phyloP scores from a whole-genome alignment of 768 basidiomycete genomes.

The Agrocybe praecox region DNA sequence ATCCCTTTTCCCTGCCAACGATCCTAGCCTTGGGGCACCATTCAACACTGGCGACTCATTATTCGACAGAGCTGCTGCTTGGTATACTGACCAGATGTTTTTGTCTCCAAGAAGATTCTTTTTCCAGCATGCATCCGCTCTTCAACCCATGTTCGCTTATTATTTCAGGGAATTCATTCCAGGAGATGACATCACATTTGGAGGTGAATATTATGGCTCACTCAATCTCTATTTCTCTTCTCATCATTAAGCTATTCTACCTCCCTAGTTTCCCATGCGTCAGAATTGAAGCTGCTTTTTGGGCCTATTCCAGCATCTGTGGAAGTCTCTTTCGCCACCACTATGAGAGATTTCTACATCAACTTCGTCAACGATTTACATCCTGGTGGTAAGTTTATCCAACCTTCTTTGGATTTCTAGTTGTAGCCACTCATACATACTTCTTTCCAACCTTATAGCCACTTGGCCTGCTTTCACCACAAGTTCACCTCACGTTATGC shows the following conservation, averaged over 20 bases:
- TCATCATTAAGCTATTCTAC: not conserved
- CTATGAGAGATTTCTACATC: conserved; percentile 55
- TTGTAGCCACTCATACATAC: not conserved
- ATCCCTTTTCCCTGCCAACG: conserved; percentile 48
- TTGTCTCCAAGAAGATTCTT: conserved; percentile 52
- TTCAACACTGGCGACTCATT: conserved; percentile 64
- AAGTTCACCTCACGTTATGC: conserved; percentile 40
- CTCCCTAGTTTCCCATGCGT: conserved; percentile 46
- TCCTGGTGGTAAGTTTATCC: conserved; percentile 52
- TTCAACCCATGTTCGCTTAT: conserved; percentile 55
- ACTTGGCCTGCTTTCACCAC: conserved; percentile 48
- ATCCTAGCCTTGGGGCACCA: conserved; percentile 45
- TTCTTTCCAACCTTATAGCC: conserved; percentile 26
- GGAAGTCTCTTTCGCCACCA: conserved; percentile 48
- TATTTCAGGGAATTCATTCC: conserved; percentile 61
- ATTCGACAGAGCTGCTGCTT: conserved; percentile 56
- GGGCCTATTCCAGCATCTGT: conserved; percentile 39
- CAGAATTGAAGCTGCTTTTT: conserved; percentile 51
- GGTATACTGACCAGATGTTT: conserved; percentile 64
- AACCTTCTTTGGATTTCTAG: conserved; percentile 2
- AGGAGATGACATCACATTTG: conserved; percentile 46
- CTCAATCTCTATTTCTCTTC: not conserved
- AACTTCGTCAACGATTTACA: conserved; percentile 57
- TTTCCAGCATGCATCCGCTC: conserved; percentile 46
- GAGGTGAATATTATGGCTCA: conserved; percentile 36